Evolutionary conservation across 2,329 filamentous ascomycete species (phyloP).

Genomic region (Pestalotiopsis sp.): DNA sequence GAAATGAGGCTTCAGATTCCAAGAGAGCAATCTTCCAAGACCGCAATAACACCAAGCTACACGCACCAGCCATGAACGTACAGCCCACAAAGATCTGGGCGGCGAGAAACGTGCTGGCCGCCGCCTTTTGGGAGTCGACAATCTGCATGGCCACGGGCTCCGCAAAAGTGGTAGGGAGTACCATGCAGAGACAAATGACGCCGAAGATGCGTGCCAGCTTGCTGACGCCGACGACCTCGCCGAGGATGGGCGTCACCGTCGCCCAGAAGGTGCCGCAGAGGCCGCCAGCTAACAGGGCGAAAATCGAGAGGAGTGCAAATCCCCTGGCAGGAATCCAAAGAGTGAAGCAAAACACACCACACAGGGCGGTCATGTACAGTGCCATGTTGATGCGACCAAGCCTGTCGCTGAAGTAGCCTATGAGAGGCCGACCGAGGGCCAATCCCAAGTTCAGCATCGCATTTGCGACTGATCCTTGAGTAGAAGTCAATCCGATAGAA

Average conservation of each 20-base stretch:
- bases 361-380: slow-evolving; percentile 53
- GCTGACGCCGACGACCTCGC: slow-evolving; percentile 62
- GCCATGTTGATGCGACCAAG: slow-evolving; percentile 67
- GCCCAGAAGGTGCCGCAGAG: slow-evolving; percentile 64
- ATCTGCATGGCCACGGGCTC: slow-evolving; percentile 57
- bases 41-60: slow-evolving; percentile 55
- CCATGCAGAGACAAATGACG: slow-evolving; percentile 61
- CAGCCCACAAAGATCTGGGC: slow-evolving; percentile 63
- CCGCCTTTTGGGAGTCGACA: slow-evolving; percentile 29
- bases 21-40: slow-evolving; percentile 56
- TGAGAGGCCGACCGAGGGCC: slow-evolving; percentile 57
- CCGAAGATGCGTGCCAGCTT: slow-evolving; percentile 59
- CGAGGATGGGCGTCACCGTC: slow-evolving; percentile 59
- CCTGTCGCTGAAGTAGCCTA: slow-evolving; percentile 63
- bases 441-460: slow-evolving; percentile 67
- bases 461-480: slow-evolving; percentile 64
- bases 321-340: slow-evolving; percentile 64
- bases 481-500: slow-evolving; percentile 57
- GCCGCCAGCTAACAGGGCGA: slow-evolving; percentile 58
- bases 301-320: slow-evolving; percentile 61
- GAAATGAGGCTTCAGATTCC: background rate
- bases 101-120: slow-evolving; percentile 54
- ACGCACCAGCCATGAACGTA: slow-evolving; percentile 62
- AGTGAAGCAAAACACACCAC: slow-evolving; percentile 59
- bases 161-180: slow-evolving; percentile 53